Evolutionary conservation across 2,329 filamentous ascomycete genomes (phyloP).

Genomic region (Sclerotiophoma versabilis): DNA sequence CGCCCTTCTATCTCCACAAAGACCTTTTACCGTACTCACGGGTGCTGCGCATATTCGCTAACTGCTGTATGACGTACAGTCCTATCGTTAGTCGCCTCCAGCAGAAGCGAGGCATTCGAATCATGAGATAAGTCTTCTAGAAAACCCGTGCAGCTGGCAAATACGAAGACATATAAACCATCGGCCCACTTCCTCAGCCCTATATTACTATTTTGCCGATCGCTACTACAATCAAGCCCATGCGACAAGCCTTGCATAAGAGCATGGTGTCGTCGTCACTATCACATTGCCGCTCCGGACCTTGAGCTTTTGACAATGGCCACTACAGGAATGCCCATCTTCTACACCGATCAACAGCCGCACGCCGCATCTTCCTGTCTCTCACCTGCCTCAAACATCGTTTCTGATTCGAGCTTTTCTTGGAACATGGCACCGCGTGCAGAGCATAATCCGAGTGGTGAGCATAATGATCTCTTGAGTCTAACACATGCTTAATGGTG

Average conservation of each 20-base stretch:
- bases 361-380: conserved; percentile 25
- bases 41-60: conserved; percentile 26
- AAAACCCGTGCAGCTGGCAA: conserved; percentile 6
- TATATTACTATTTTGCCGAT: conserved; percentile 26
- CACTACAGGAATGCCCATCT: conserved; percentile 35
- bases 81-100: conserved; percentile 9
- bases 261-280: conserved; percentile 11
- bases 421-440: conserved; percentile 35
- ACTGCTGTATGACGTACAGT: conserved; percentile 28
- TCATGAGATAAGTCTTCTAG: conserved; percentile 19
- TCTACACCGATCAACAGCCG: conserved; percentile 26
- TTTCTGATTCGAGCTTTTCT: conserved; percentile 28
- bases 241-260: conserved; percentile 16
- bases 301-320: conserved; percentile 27
- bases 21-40: conserved; percentile 13
- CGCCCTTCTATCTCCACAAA: conserved; percentile 11
- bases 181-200: conserved; percentile 31
- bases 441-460: conserved; percentile 31
- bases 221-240: conserved; percentile 1
- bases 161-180: conserved; percentile 24
- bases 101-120: conserved; percentile 7
- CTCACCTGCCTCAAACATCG: conserved; percentile 32
- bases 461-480: conserved; percentile 23
- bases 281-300: conserved; percentile 14
- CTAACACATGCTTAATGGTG: not conserved